Evolutionary conservation across 805 yeast species (phyloP), one percentile per base, ranked within the genome.

Genomic region (Myxozyma neotropica): DNA sequence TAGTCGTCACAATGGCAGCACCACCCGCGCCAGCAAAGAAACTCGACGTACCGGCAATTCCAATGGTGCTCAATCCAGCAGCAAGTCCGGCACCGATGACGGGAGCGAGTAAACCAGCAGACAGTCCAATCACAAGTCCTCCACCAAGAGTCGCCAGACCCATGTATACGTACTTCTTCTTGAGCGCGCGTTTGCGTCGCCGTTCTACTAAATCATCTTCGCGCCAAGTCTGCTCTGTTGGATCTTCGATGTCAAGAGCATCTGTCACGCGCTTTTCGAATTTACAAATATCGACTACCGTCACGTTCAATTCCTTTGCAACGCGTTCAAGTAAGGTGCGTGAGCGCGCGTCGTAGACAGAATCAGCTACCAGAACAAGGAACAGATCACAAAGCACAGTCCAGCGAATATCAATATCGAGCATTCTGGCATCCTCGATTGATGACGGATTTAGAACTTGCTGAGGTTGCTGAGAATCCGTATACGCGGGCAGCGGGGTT

Each of bases 61-160:
- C 99, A 23, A 93, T 83, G 0, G 99, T 94, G 1, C 97, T 86
- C 42, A 94, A 78, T 15, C 98, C 99, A 2, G 98, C 98, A 1
- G 98, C 99, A 29, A 94, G 71, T 69, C 99, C 99, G 1, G 98
- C 98, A 52, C 98, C 98, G 69, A 94, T 95, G 1, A 95, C 96
- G 0, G 99, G 99, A 0, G 99, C 99, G 46, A 94, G 76, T 45
- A 94, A 74, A 5, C 99, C 99, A 7, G 96, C 98, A 61, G 97
- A 89, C 19, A 94, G 77, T 1, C 99, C 99, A 59, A 94, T 82
- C 1, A 94, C 96, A 23, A 94, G 77, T 0, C 96, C 92, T 1
- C 99, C 99, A 29, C 98, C 98, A 15, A 92, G 80, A 6, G 98
- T 94, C 0, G 99, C 99, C 50, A 94, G 75, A 0, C 98, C 99